These are phyloP conservation scores for Didymella sp. DNA, from an alignment of 2,329 filamentous ascomycete genomes.

Conservation along the genomic window DNA sequence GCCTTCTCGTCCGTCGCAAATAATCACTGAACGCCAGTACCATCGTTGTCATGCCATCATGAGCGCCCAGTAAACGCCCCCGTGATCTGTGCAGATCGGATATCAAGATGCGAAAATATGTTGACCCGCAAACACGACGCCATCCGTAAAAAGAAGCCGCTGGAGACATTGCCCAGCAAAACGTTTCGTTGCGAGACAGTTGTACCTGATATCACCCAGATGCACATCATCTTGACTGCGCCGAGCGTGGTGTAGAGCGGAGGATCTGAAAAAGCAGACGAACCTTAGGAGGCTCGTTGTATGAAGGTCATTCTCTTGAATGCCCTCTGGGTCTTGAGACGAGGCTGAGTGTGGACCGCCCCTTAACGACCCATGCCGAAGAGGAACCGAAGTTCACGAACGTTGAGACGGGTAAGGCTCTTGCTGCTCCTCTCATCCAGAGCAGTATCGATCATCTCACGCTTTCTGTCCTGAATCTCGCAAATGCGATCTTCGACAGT, in stretches of 20 bases:
- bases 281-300: not conserved
- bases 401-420: slow-evolving; percentile 70
- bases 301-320: too few relatives aligned
- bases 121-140: not conserved
- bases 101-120: slow-evolving; percentile 13
- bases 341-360: too few relatives aligned
- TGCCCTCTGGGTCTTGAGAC: too few relatives aligned
- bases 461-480: slow-evolving; percentile 78
- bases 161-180: not conserved
- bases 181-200: not conserved
- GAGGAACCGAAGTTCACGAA: slow-evolving; percentile 72
- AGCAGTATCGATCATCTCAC: slow-evolving; percentile 76
- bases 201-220: not conserved
- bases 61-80: not conserved
- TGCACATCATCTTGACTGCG: not conserved
- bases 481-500: slow-evolving; percentile 92
- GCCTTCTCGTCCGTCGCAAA: not conserved
- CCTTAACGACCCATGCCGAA: slow-evolving; percentile 57
- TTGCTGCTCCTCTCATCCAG: slow-evolving; percentile 77
- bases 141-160: not conserved
- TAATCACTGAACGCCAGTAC: not conserved
- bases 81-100: slow-evolving; percentile 18
- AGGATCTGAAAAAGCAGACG: not conserved
- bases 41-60: not conserved
- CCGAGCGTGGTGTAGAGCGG: too few relatives aligned